These are phyloP conservation scores for Lipomyces yamanashiensis DNA, from an alignment of 805 yeast species.

Conservation along the genomic window DNA sequence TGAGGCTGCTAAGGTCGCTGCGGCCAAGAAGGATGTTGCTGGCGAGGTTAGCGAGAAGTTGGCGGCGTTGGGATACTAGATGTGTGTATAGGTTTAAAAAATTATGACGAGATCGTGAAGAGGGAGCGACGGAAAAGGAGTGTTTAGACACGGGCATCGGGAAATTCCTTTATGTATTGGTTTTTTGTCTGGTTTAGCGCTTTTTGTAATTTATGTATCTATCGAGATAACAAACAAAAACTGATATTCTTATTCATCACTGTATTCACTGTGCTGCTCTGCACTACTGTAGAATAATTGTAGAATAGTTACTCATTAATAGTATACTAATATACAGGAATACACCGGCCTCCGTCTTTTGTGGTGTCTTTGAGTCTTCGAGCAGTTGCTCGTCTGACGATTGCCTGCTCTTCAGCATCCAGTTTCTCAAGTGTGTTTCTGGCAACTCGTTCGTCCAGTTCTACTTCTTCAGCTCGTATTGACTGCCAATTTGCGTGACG, in stretches of 20 bases:
- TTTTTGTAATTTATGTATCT: slow-evolving; percentile 24
- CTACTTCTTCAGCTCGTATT: slow-evolving; percentile 34
- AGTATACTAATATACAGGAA: background rate
- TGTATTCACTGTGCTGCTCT: too few species aligned
- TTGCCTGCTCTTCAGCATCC: slow-evolving; percentile 18
- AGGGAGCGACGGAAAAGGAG: slow-evolving; percentile 4
- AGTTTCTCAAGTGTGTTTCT: slow-evolving; percentile 11
- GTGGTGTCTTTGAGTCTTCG: slow-evolving; percentile 28
- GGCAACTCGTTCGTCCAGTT: slow-evolving; percentile 29
- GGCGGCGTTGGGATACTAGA: slow-evolving; percentile 97
- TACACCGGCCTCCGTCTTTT: slow-evolving; percentile 23
- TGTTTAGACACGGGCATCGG: slow-evolving; percentile 4
- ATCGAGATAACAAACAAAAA: slow-evolving; percentile 14
- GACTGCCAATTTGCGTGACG: slow-evolving; percentile 37
- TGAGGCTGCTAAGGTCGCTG: slow-evolving; percentile 85
- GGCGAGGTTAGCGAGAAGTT: slow-evolving; percentile 90
- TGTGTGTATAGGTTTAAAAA: slow-evolving; percentile 27
- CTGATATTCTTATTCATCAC: background rate
- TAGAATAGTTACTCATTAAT: background rate
- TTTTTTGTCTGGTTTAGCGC: slow-evolving; percentile 8
- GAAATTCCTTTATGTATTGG: slow-evolving; percentile 2
- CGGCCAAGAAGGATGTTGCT: slow-evolving; percentile 87
- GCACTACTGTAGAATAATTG: background rate
- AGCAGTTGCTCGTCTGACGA: slow-evolving; percentile 19
- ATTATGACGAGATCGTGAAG: background rate